phyloP scores from a whole-genome alignment of 2,329 filamentous ascomycete genomes.

The Tolypocladium tropicale region DNA sequence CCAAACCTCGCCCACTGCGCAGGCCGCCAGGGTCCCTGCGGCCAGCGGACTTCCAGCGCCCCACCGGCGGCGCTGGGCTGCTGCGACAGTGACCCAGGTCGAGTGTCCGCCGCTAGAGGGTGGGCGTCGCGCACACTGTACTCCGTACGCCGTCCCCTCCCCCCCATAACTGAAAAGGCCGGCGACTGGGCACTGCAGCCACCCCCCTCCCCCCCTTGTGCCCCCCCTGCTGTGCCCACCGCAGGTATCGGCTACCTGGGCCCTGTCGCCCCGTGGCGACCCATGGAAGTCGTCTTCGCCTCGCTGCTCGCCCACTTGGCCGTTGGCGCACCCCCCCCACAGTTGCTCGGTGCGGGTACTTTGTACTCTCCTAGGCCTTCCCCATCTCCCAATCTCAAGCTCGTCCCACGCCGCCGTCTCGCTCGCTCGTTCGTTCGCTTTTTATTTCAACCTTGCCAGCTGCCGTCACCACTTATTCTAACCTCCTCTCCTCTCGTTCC shows the following conservation, averaged over 20 bases:
- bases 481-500: conserved; percentile 17
- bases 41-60: not conserved
- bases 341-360: not conserved
- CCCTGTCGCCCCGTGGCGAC: not conserved
- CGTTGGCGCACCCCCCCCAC: not conserved
- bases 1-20: not conserved
- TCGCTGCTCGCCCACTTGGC: conserved; percentile 3
- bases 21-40: not conserved
- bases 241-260: not conserved
- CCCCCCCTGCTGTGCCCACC: not conserved
- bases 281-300: not conserved
- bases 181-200: not conserved
- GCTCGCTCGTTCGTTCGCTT: conserved; percentile 9
- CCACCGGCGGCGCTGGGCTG: not conserved
- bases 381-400: conserved; percentile 7
- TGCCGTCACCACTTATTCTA: conserved; percentile 13
- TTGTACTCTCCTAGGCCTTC: conserved; percentile 6
- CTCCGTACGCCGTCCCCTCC: not conserved
- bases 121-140: not conserved
- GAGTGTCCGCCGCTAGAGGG: not conserved
- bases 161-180: not conserved
- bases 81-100: not conserved
- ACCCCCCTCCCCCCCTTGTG: not conserved
- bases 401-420: conserved; percentile 9
- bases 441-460: conserved; percentile 19